Base-by-base conservation (phyloP, 2,329 filamentous ascomycete genomes). In the Pyrenophora teres region DNA sequence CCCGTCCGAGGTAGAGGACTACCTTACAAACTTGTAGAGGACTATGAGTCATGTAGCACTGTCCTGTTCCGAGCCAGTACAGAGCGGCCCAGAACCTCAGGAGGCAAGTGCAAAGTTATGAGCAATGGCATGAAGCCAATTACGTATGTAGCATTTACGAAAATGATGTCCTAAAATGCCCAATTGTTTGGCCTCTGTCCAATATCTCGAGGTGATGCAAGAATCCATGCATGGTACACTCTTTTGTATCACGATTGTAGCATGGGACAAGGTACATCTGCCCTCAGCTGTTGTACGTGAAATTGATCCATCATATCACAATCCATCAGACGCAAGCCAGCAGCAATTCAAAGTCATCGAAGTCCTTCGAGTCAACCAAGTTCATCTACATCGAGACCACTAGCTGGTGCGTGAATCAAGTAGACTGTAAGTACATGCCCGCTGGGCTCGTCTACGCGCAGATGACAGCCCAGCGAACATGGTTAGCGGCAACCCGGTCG, bases 1-100 rank as follows among this genome's bases (percentile, higher is more conserved):
- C 69, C 92, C 96, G 70, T 91, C 96, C 79, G 94, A 99, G 80
- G 97, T 99, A 72, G 94, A 99, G 81, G 94, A 99, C 77, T 99
- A 99, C 80, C 81, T 99, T 77, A 97, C 94, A 76, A 97, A 96
- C 84, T 86, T 99, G 84, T 97, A 83, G 86, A 60, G 48, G 36
- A 23, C 21, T 45, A 37, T 27, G 18, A 3, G 19, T 18, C 19
- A 36, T 32, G 40, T 36, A 21, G 43, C 32, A 38, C 32, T 30
- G 18, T 25, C 8, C 30, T 39, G 32, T 38, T 35, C 25, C 9
- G 43, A 41, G 36, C 27, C 33, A 21, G 18, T 33, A 40, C 8
- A 44, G 43, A 32, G 41, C 32, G 32, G 33, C 19, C 42, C 12
- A 23, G 38, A 27, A 33, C 47, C 31, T 43, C 19, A 16, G 16